phyloP scores from a whole-genome alignment of 768 basidiomycete species.

The Hericium erinaceus region DNA sequence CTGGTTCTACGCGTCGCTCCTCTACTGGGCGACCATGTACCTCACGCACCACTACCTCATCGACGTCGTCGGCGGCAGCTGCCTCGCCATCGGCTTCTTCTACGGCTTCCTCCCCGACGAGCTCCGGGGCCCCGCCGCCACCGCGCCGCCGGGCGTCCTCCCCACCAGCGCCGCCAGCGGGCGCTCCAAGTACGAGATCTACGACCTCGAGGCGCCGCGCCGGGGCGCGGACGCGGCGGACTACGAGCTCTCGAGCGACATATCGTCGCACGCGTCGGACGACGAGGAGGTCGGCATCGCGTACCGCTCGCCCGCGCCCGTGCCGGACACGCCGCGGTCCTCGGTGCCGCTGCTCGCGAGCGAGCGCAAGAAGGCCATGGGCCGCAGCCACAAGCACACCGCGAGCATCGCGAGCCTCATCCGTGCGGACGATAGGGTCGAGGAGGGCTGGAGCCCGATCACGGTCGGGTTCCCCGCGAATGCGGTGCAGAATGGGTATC shows the following conservation, averaged over 20 bases:
- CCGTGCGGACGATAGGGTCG: conserved; percentile 66
- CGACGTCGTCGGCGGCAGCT: conserved; percentile 91
- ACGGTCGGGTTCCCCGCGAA: conserved; percentile 36
- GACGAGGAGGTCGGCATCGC: conserved; percentile 67
- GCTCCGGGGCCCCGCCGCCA: conserved; percentile 45
- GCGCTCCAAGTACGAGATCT: conserved; percentile 63
- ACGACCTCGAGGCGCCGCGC: conserved; percentile 61
- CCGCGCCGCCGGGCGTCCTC: conserved; percentile 40
- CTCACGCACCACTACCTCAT: conserved; percentile 98
- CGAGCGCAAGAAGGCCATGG: conserved; percentile 15
- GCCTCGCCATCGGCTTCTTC: conserved; percentile 81
- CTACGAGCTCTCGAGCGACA: conserved; percentile 45
- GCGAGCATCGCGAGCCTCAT: conserved; percentile 81
- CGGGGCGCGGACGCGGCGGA: conserved; percentile 34
- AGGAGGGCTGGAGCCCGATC: conserved; percentile 79
- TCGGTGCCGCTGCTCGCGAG: conserved; percentile 25
- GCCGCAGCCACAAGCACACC: conserved; percentile 61
- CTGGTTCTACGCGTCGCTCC: conserved; percentile 76
- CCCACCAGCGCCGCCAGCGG: conserved; percentile 20
- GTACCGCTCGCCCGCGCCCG: conserved; percentile 49
- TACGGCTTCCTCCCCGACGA: conserved; percentile 83
- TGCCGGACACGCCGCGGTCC: conserved; percentile 21
- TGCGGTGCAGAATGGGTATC: conserved; percentile 12
- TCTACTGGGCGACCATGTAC: conserved; percentile 99
- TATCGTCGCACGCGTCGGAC: conserved; percentile 30